phyloP scores from a whole-genome alignment of 805 yeast species.

The Nadsonia fulvescens region DNA sequence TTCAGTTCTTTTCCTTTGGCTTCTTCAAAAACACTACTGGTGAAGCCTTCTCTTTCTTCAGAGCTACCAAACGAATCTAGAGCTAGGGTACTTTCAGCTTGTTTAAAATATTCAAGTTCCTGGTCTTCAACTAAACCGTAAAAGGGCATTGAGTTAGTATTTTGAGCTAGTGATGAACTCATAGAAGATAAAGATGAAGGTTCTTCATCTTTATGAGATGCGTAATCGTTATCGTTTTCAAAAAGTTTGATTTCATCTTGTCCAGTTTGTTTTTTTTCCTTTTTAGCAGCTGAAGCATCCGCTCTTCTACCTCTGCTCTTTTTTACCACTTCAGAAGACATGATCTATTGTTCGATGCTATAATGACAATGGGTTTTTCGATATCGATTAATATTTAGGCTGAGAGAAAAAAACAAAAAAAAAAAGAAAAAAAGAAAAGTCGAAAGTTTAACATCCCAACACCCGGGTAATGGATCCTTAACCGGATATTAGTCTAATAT shows the following conservation, averaged over 20 bases:
- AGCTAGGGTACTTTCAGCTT: slow-evolving; percentile 74
- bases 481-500: too few species aligned
- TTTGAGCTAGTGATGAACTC: slow-evolving; percentile 2
- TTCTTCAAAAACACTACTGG: slow-evolving; percentile 67
- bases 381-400: too few species aligned
- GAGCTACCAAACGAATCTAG: slow-evolving; percentile 56
- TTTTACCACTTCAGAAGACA: slow-evolving; percentile 6
- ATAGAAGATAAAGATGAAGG: slow-evolving; percentile 1
- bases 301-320: slow-evolving; percentile 6
- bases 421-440: too few species aligned
- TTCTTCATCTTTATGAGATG: slow-evolving; percentile 1
- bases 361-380: slow-evolving; percentile 2
- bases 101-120: slow-evolving; percentile 82
- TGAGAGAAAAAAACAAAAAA: too few species aligned
- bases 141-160: slow-evolving; percentile 22
- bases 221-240: slow-evolving; percentile 4
- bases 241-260: slow-evolving; percentile 3
- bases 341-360: not conserved
- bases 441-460: too few species aligned
- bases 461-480: too few species aligned
- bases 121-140: slow-evolving; percentile 74
- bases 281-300: slow-evolving; percentile 5
- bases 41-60: slow-evolving; percentile 60
- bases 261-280: slow-evolving; percentile 2
- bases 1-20: slow-evolving; percentile 78